These are phyloP conservation scores for Citrus inodora DNA, from an alignment of 345 rosid species.

Conservation along the genomic window DNA sequence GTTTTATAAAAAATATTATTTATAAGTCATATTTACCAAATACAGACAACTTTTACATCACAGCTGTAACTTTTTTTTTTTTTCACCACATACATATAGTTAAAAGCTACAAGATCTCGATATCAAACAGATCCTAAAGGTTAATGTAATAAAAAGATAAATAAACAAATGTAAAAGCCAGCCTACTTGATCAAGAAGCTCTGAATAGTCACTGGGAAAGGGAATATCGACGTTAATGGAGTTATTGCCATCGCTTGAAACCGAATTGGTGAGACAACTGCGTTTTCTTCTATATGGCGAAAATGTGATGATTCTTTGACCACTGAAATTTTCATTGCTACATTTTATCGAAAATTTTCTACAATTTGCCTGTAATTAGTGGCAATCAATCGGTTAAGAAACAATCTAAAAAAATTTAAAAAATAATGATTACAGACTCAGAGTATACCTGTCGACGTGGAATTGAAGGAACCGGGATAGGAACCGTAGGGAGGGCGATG, in stretches of 20 bases:
- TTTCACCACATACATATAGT: too few species aligned
- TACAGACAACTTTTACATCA: too few species aligned
- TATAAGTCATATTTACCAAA: too few species aligned
- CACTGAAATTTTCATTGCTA: background rate
- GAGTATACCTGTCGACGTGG: constrained; percentile 11
- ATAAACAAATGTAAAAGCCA: background rate
- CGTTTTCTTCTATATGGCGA: constrained; percentile 18
- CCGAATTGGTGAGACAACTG: constrained; percentile 17
- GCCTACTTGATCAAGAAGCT: constrained; percentile 74
- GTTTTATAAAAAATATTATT: too few species aligned
- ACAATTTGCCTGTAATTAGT: constrained; percentile 14
- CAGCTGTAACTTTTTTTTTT: too few species aligned
- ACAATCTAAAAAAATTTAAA: background rate
- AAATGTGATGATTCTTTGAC: constrained; percentile 1
- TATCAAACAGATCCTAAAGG: too few species aligned
- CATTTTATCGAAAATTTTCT: background rate
- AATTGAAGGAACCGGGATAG: constrained; percentile 12
- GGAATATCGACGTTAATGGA: constrained; percentile 45
- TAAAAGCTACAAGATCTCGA: too few species aligned
- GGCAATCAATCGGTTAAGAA: background rate
- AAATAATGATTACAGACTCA: background rate
- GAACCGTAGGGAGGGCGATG: background rate
- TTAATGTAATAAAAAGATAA: too few species aligned
- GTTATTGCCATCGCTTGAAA: constrained; percentile 35
- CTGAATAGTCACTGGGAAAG: constrained; percentile 63